phyloP scores from a whole-genome alignment of 805 yeast species.

The Jamesozyma rosinii region DNA sequence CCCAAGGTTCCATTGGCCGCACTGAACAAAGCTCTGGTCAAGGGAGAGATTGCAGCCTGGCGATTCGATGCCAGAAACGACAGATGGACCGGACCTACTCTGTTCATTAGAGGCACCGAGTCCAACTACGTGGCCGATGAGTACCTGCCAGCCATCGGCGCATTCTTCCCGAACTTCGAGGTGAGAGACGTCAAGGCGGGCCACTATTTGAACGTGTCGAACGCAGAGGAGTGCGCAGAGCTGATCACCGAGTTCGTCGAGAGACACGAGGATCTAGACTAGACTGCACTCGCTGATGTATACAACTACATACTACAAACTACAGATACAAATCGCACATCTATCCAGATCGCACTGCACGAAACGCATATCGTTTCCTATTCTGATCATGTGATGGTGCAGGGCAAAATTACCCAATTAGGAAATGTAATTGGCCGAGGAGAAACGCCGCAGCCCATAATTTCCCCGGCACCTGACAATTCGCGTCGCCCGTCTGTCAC shows the following conservation, averaged over 20 bases:
- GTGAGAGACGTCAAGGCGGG: slow-evolving; percentile 64
- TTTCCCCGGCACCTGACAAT: too few relatives aligned
- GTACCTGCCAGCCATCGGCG: slow-evolving; percentile 58
- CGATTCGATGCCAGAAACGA: slow-evolving; percentile 50
- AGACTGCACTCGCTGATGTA: too few relatives aligned
- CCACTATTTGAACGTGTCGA: slow-evolving; percentile 88
- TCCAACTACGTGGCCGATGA: slow-evolving; percentile 81
- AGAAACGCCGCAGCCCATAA: too few relatives aligned
- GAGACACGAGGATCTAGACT: slow-evolving; percentile 29
- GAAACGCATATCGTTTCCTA: too few relatives aligned
- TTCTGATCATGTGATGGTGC: too few relatives aligned
- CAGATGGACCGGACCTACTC: slow-evolving; percentile 60
- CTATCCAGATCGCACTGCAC: too few relatives aligned
- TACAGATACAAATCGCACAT: too few relatives aligned
- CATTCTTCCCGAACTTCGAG: slow-evolving; percentile 70
- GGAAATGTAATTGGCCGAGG: too few relatives aligned
- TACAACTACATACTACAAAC: too few relatives aligned
- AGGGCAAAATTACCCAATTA: too few relatives aligned
- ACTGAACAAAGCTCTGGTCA: slow-evolving; percentile 55
- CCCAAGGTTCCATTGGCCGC: slow-evolving; percentile 56
- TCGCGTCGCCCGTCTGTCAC: too few relatives aligned
- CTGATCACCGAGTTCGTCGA: slow-evolving; percentile 55
- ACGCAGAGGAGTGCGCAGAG: slow-evolving; percentile 65
- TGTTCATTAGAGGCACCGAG: slow-evolving; percentile 71
- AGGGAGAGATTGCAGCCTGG: slow-evolving; percentile 65